A percentile compares a stretch with the other conserved stretches of the same genome.
Conservation (phyloP, 169 alveolate genomes). For the Babesia divergens region DNA sequence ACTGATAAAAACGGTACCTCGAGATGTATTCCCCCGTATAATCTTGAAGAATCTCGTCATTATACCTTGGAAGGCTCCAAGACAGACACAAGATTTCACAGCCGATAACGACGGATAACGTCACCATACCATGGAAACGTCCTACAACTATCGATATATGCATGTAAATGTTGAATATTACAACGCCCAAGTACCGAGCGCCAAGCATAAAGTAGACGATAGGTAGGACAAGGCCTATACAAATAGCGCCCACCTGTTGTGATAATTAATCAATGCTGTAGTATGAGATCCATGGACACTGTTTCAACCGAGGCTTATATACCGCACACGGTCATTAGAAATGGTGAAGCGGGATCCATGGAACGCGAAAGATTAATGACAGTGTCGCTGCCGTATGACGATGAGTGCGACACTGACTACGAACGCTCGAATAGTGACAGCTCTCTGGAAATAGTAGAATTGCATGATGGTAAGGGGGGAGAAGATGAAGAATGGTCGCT, state of each 20-base stretch:
- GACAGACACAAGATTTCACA: background rate
- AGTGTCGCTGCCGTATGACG: slow-evolving; percentile 30
- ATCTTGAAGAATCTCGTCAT: no score
- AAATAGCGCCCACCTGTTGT: background rate
- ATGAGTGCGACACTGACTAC: slow-evolving; percentile 30
- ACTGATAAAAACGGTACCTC: no score
- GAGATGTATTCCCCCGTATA: no score
- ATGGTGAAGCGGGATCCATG: background rate
- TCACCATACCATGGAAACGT: background rate
- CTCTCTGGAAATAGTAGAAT: background rate
- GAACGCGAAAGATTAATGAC: slow-evolving; percentile 9
- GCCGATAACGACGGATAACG: background rate
- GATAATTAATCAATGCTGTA: background rate
- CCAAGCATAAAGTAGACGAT: background rate
- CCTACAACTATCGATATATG: background rate
- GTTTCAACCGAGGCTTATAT: slow-evolving; percentile 6
- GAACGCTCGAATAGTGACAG: slow-evolving; percentile 2
- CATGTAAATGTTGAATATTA: background rate
- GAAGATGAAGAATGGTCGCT: background rate
- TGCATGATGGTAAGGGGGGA: background rate
- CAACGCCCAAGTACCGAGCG: background rate
- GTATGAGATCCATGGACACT: slow-evolving; percentile 11
- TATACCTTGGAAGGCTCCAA: no score
- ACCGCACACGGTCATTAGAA: slow-evolving; percentile 12
- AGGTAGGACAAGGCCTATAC: background rate